Percentiles rank a stretch among this genome's conserved stretches.
Evolutionary conservation across 2,329 filamentous ascomycete genomes (phyloP).

Genomic region (Acrocalymma vagum): DNA sequence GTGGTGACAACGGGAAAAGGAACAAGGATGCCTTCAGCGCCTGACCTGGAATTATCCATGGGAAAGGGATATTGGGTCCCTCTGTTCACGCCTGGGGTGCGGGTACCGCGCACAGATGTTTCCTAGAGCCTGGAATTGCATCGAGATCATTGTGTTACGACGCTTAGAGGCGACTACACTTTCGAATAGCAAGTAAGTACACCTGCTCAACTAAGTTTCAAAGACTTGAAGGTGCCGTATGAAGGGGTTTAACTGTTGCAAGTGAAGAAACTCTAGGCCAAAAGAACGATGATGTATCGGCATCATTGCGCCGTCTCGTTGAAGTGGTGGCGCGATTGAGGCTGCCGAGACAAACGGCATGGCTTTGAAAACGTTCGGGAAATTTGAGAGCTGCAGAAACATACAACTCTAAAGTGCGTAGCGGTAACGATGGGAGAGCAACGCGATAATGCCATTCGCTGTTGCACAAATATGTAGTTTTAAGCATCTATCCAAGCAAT

Average conservation of each 20-base stretch:
- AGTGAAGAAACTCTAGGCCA: too few species aligned
- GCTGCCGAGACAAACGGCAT: too few species aligned
- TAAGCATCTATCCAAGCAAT: slow-evolving; percentile 34
- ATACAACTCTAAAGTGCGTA: neutral
- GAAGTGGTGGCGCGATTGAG: too few species aligned
- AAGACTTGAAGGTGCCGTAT: neutral
- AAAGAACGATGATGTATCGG: too few species aligned
- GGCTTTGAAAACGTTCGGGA: too few species aligned
- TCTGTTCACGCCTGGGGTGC: neutral
- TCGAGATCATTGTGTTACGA: slow-evolving; percentile 2
- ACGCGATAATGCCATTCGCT: slow-evolving; percentile 21
- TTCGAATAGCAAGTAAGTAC: neutral
- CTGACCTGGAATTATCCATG: too few species aligned
- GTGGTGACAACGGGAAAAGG: too few species aligned
- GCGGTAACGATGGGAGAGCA: slow-evolving; percentile 1
- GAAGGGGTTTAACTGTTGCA: too few species aligned
- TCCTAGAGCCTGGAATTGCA: slow-evolving; percentile 1
- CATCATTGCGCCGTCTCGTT: too few species aligned
- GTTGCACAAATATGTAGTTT: slow-evolving; percentile 16
- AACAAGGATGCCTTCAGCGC: too few species aligned
- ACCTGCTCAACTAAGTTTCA: neutral
- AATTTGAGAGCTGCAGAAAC: slow-evolving; percentile 2
- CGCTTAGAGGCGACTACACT: neutral
- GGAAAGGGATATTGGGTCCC: slow-evolving; percentile 2
- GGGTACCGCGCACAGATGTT: neutral